phyloP scores from a whole-genome alignment of 176 grass and related monocot species.

The Otatea glauca region DNA sequence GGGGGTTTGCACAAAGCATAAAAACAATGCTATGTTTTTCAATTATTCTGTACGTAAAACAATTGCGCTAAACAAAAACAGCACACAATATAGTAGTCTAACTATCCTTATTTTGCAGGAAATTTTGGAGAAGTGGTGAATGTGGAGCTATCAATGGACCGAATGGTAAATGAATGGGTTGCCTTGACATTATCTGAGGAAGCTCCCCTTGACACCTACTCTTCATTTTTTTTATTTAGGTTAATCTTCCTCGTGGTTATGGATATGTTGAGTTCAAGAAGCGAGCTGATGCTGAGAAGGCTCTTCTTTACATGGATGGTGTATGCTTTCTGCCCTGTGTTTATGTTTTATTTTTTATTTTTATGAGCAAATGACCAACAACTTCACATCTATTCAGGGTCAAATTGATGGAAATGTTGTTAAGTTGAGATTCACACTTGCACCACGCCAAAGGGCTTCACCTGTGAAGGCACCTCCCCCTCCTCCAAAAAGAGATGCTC shows the following conservation, averaged over 20 bases:
- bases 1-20: slow-evolving; percentile 12
- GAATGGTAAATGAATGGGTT: slow-evolving; percentile 64
- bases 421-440: slow-evolving; percentile 81
- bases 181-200: slow-evolving; percentile 2
- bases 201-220: not conserved
- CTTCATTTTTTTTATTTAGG: slow-evolving; percentile 59
- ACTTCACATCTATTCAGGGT: slow-evolving; percentile 51
- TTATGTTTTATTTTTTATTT: not conserved
- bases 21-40: not conserved
- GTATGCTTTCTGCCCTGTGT: slow-evolving; percentile 57
- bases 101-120: slow-evolving; percentile 55
- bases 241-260: slow-evolving; percentile 99
- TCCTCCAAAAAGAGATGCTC: slow-evolving; percentile 74
- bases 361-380: not conserved
- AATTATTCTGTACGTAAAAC: slow-evolving; percentile 1
- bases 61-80: not conserved
- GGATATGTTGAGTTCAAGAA: slow-evolving; percentile 98
- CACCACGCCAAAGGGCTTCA: slow-evolving; percentile 80
- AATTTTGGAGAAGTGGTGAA: slow-evolving; percentile 90
- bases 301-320: slow-evolving; percentile 99
- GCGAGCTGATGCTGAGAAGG: slow-evolving; percentile 96
- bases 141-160: slow-evolving; percentile 93
- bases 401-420: slow-evolving; percentile 99
- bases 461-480: slow-evolving; percentile 64
- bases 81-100: slow-evolving; percentile 13